Conservation (phyloP, 1,284 basidiomycete species). For the Leucoagaricus sp. region DNA sequence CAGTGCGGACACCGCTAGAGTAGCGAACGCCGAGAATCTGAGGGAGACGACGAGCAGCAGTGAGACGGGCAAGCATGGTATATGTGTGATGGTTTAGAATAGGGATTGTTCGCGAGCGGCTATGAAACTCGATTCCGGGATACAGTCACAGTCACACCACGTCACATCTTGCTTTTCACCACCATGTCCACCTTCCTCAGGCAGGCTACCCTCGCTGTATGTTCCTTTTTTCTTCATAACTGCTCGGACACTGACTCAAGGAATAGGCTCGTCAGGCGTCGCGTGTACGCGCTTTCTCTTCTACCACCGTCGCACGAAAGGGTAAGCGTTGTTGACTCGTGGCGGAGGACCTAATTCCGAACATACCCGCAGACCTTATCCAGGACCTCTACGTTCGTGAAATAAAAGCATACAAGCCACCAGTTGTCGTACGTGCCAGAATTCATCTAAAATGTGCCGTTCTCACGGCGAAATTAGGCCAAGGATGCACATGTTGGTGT, state of each 20-base stretch:
- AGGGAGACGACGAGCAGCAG: constrained; percentile 47
- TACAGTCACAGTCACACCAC: constrained; percentile 27
- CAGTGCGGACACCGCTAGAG: constrained; percentile 38
- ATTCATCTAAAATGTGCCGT: constrained; percentile 5
- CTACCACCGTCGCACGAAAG: constrained; percentile 67
- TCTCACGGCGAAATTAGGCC: constrained; percentile 44
- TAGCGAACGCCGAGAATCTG: constrained; percentile 35
- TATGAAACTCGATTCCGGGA: constrained; percentile 2
- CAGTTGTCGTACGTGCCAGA: constrained; percentile 42
- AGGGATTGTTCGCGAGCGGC: neutral
- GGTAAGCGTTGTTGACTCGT: constrained; percentile 45
- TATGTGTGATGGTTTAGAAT: constrained; percentile 23
- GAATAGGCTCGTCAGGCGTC: constrained; percentile 43
- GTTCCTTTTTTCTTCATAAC: constrained; percentile 22
- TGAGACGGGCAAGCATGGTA: constrained; percentile 49
- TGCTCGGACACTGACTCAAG: neutral
- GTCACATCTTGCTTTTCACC: constrained; percentile 43
- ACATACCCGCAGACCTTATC: constrained; percentile 74
- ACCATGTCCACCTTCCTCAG: constrained; percentile 63
- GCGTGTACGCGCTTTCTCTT: constrained; percentile 59
- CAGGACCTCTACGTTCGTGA: constrained; percentile 92
- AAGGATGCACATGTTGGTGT: constrained; percentile 83
- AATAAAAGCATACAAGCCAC: constrained; percentile 87
- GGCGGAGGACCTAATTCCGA: constrained; percentile 33
- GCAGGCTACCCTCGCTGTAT: constrained; percentile 52